phyloP scores from a whole-genome alignment of 768 basidiomycete species.

The Tephrocybe rancida region DNA sequence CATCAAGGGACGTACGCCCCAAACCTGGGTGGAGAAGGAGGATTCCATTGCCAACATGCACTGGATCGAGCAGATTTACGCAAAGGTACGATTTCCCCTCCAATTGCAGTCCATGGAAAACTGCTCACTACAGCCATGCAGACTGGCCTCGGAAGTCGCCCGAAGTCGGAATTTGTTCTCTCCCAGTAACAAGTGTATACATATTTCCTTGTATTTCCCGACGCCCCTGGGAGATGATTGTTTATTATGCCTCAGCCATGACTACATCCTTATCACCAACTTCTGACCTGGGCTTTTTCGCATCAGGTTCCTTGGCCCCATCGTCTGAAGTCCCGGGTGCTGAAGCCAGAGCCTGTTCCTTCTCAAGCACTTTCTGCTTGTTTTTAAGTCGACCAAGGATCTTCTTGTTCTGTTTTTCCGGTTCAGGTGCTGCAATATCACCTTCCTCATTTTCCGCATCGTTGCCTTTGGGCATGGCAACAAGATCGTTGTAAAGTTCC shows the following conservation, averaged over 20 bases:
- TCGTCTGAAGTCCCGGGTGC: constrained; percentile 4
- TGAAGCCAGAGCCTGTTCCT: constrained; percentile 21
- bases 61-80: constrained; percentile 61
- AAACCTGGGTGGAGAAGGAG: constrained; percentile 55
- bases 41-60: constrained; percentile 59
- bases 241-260: constrained; percentile 15
- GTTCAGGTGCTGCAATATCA: constrained; percentile 25
- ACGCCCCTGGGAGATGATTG: background rate
- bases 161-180: constrained; percentile 23
- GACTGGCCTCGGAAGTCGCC: constrained; percentile 28
- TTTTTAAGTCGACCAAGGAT: constrained; percentile 53
- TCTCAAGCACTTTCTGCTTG: constrained; percentile 46
- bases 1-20: constrained; percentile 50
- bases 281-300: constrained; percentile 39
- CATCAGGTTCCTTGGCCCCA: constrained; percentile 30
- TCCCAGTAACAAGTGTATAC: background rate
- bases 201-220: background rate
- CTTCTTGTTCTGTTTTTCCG: constrained; percentile 40
- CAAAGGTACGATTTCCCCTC: constrained; percentile 44
- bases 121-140: background rate
- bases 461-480: constrained; percentile 52
- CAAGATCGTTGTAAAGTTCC: constrained; percentile 53
- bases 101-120: too few relatives aligned
- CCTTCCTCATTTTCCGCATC: constrained; percentile 45
- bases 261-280: constrained; percentile 22